A percentile compares a stretch with the other conserved stretches of the same genome.
Conservation (phyloP, 345 rosid species). For the Toxicodendron radicans region DNA sequence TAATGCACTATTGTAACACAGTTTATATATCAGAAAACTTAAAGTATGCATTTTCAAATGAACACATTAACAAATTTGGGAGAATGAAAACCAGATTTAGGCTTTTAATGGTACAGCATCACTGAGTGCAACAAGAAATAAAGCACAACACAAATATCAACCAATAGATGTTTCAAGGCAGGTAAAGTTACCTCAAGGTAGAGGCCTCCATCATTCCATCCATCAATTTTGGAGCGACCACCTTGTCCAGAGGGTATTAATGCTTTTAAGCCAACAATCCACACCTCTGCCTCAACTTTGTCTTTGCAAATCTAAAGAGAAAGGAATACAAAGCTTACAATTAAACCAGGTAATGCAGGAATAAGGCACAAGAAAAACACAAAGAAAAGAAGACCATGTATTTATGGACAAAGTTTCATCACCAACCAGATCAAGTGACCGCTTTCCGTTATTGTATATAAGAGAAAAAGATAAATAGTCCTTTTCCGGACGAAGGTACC, state of each 20-base stretch:
- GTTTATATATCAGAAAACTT: not conserved
- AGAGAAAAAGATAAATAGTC: slow-evolving; percentile 93
- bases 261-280: slow-evolving; percentile 84
- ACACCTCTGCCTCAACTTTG: slow-evolving; percentile 92
- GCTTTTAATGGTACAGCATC: not conserved
- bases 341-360: slow-evolving; percentile 20
- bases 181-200: slow-evolving; percentile 66
- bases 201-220: slow-evolving; percentile 88
- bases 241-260: slow-evolving; percentile 72
- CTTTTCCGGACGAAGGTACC: slow-evolving; percentile 78
- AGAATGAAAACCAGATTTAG: not conserved
- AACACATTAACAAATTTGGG: not conserved
- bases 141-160: not conserved
- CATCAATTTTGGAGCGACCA: slow-evolving; percentile 94
- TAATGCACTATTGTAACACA: not conserved
- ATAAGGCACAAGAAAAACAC: not conserved
- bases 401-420: slow-evolving; percentile 14
- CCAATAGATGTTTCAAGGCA: not conserved
- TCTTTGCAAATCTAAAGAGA: slow-evolving; percentile 79
- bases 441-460: slow-evolving; percentile 74
- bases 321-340: slow-evolving; percentile 21
- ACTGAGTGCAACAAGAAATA: not conserved
- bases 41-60: not conserved
- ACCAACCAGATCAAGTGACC: slow-evolving; percentile 95
- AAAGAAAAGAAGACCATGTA: slow-evolving; percentile 4